These are phyloP conservation scores for Hypoxylon sp. DNA, from an alignment of 2,329 filamentous ascomycete genomes.

Conservation along the genomic window DNA sequence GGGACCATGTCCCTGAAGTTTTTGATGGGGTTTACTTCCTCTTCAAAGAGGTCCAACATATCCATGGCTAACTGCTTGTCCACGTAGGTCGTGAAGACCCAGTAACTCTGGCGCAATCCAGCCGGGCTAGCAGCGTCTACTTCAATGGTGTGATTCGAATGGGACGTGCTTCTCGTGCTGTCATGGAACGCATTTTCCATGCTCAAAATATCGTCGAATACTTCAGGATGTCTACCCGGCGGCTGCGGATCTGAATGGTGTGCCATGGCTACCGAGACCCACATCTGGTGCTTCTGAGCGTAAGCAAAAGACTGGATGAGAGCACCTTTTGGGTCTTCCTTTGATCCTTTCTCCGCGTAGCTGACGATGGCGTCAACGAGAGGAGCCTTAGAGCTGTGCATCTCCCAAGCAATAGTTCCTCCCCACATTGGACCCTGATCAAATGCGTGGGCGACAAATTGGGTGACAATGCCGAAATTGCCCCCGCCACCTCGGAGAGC, in stretches of 20 bases:
- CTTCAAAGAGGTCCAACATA: slow-evolving; percentile 19
- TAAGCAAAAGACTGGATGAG: slow-evolving; percentile 36
- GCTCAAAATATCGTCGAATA: slow-evolving; percentile 46
- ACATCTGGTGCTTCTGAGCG: slow-evolving; percentile 26
- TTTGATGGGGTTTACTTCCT: slow-evolving; percentile 24
- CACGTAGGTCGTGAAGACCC: slow-evolving; percentile 25
- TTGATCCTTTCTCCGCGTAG: slow-evolving; percentile 24
- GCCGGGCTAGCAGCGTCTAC: slow-evolving; percentile 17
- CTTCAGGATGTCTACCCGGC: slow-evolving; percentile 35
- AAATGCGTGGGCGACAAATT: slow-evolving; percentile 30
- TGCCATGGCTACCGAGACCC: slow-evolving; percentile 23
- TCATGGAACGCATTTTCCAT: slow-evolving; percentile 15
- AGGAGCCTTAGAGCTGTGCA: slow-evolving; percentile 23
- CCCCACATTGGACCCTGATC: slow-evolving; percentile 38
- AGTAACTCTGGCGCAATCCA: slow-evolving; percentile 35
- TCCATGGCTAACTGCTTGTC: slow-evolving; percentile 29
- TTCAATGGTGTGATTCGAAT: slow-evolving; percentile 32
- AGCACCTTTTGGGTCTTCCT: slow-evolving; percentile 35
- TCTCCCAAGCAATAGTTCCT: slow-evolving; percentile 28
- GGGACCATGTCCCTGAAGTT: slow-evolving; percentile 18
- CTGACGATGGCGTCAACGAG: slow-evolving; percentile 22
- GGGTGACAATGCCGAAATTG: slow-evolving; percentile 41
- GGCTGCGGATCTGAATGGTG: slow-evolving; percentile 32
- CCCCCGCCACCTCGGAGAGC: slow-evolving; percentile 41
- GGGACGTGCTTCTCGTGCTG: slow-evolving; percentile 25